Conservation (phyloP, 78 protist genomes). For the Monocercomonoides exilis region DNA sequence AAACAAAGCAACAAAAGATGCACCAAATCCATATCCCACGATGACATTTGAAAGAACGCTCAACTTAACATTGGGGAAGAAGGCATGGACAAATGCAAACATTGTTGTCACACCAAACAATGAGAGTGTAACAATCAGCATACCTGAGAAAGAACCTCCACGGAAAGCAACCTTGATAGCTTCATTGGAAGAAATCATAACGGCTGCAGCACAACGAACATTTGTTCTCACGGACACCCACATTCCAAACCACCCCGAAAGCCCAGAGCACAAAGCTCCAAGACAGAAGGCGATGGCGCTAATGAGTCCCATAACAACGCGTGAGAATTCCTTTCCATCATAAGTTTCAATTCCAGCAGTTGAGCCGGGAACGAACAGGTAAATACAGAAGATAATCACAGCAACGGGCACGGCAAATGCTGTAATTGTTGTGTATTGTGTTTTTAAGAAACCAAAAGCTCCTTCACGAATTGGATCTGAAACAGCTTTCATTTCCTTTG, state of each 20-base stretch:
- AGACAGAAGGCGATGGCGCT: slow-evolving; percentile 23
- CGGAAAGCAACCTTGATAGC: slow-evolving; percentile 32
- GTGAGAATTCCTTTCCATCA: not conserved
- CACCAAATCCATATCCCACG: slow-evolving; percentile 70
- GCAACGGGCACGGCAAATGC: not conserved
- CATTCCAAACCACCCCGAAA: slow-evolving; percentile 44
- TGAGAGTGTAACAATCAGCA: slow-evolving; percentile 32
- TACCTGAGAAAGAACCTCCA: slow-evolving; percentile 54
- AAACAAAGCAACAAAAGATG: slow-evolving; percentile 71
- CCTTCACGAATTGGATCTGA: slow-evolving; percentile 43
- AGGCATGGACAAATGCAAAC: slow-evolving; percentile 18
- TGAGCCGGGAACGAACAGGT: slow-evolving; percentile 12
- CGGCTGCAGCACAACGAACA: slow-evolving; percentile 43
- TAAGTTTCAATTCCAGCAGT: not conserved
- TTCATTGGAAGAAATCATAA: not conserved
- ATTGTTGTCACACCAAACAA: not conserved
- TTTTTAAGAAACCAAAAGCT: slow-evolving; percentile 22
- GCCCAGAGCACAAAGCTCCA: slow-evolving; percentile 42
- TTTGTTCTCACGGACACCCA: slow-evolving; percentile 45
- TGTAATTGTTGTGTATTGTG: slow-evolving; percentile 13
- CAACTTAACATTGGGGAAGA: slow-evolving; percentile 19
- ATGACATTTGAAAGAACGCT: slow-evolving; percentile 35
- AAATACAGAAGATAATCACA: slow-evolving; percentile 12
- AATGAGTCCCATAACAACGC: slow-evolving; percentile 14
- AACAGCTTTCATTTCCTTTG: slow-evolving; percentile 23